These are phyloP conservation scores for Fusarium sublunatum DNA, from an alignment of 2,329 filamentous ascomycete species.

Conservation along the genomic window DNA sequence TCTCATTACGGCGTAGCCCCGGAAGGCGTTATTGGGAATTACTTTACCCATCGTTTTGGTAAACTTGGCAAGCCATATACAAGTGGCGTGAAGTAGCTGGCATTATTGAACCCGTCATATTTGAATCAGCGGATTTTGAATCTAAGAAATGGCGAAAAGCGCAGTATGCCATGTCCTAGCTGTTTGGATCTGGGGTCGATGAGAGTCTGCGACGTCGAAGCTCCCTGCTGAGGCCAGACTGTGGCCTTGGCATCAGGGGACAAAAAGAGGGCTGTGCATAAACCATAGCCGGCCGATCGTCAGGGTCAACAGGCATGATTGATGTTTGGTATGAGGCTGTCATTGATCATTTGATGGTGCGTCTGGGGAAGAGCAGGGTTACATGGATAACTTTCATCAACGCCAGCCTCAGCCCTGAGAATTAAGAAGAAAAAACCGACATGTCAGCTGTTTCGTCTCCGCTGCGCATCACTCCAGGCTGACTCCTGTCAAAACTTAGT, in stretches of 20 bases:
- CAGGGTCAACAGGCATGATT: conserved; percentile 21
- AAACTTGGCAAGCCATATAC: conserved; percentile 12
- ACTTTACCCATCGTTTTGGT: conserved; percentile 24
- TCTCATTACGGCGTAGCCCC: conserved; percentile 23
- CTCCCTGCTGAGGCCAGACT: conserved; percentile 9
- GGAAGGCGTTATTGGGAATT: conserved; percentile 16
- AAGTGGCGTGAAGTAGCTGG: conserved; percentile 15
- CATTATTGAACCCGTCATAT: conserved; percentile 5
- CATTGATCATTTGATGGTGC: conserved; percentile 24
- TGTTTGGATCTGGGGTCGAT: conserved; percentile 6
- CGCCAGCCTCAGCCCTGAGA: conserved; percentile 30
- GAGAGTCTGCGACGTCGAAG: conserved; percentile 10
- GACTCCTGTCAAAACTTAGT: conserved; percentile 26
- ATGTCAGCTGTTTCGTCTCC: conserved; percentile 33
- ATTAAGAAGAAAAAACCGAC: conserved; percentile 16
- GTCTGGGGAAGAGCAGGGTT: conserved; percentile 15
- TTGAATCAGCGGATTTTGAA: conserved; percentile 7
- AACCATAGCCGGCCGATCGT: conserved; percentile 29
- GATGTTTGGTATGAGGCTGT: conserved; percentile 7
- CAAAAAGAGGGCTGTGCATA: conserved; percentile 29
- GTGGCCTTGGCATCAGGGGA: conserved; percentile 31
- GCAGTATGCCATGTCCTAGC: conserved; percentile 6
- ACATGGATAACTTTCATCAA: conserved; percentile 18
- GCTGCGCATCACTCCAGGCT: conserved; percentile 31
- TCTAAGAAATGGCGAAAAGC: neutral